These are phyloP conservation scores for Colletotrichum melonis DNA, from an alignment of 2,329 filamentous ascomycete genomes.

Conservation along the genomic window DNA sequence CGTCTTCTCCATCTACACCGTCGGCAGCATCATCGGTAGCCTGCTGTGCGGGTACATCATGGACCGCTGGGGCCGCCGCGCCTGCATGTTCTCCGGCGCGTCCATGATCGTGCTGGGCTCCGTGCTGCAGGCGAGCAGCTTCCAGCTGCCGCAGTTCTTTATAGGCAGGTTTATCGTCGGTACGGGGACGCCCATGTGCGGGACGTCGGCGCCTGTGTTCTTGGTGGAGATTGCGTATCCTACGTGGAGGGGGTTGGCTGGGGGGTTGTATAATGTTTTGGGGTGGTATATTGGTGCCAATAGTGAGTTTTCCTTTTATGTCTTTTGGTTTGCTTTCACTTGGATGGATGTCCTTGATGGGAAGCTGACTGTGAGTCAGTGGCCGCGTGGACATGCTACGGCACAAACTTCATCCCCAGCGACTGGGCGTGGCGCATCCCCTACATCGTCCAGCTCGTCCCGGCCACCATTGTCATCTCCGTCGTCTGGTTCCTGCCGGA, in stretches of 20 bases:
- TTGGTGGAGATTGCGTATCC: constrained; percentile 38
- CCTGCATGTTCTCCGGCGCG: constrained; percentile 36
- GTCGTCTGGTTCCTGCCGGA: constrained; percentile 62
- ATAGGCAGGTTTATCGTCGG: constrained; percentile 37
- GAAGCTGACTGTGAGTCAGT: constrained; percentile 39
- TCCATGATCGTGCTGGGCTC: constrained; percentile 35
- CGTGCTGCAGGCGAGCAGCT: constrained; percentile 35
- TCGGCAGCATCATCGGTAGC: constrained; percentile 34
- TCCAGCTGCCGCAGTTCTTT: constrained; percentile 36
- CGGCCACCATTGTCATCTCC: constrained; percentile 53
- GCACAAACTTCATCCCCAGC: constrained; percentile 54
- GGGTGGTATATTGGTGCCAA: constrained; percentile 38
- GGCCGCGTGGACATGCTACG: constrained; percentile 57
- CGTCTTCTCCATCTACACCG: constrained; percentile 36
- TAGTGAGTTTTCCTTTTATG: constrained; percentile 3
- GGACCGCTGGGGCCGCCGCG: constrained; percentile 37
- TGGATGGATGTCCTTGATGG: not conserved
- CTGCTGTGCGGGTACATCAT: constrained; percentile 37
- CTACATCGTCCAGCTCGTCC: constrained; percentile 55
- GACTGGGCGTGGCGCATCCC: constrained; percentile 62
- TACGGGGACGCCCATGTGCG: constrained; percentile 31
- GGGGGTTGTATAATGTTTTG: constrained; percentile 37
- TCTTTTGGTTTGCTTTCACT: too few relatives aligned
- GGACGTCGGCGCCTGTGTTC: constrained; percentile 36
- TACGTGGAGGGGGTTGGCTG: constrained; percentile 37